Evolutionary conservation across 768 basidiomycete genomes (phyloP).

Genomic region (Suillus paluster): DNA sequence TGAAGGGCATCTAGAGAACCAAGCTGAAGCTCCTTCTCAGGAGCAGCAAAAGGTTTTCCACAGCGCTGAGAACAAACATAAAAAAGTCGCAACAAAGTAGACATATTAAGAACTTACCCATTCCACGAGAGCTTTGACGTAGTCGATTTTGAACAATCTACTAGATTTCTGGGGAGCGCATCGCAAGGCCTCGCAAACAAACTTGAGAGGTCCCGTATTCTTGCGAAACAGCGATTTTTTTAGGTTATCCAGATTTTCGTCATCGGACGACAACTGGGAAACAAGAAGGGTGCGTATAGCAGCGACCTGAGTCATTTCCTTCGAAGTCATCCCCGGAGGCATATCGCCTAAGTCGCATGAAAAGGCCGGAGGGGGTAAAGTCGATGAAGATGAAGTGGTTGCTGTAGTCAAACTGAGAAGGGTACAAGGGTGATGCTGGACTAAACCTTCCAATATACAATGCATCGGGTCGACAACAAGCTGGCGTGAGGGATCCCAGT

Average conservation of each 20-base stretch:
- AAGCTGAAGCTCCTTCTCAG: not conserved
- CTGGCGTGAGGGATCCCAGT: conserved; percentile 27
- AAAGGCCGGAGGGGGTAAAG: conserved; percentile 4
- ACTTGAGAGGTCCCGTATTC: conserved; percentile 8
- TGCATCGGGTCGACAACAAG: conserved; percentile 34
- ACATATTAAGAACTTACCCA: conserved; percentile 12
- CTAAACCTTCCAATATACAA: conserved; percentile 22
- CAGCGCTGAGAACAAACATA: conserved; percentile 1
- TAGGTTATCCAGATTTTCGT: conserved; percentile 3
- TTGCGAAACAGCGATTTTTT: conserved; percentile 11
- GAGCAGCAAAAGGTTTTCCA: conserved; percentile 5
- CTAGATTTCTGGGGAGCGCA: conserved; percentile 8
- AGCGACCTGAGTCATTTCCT: conserved; percentile 9
- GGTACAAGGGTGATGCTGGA: conserved; percentile 2
- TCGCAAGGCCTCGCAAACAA: not conserved
- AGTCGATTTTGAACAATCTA: conserved; percentile 11
- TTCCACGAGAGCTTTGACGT: conserved; percentile 10
- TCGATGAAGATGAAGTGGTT: not conserved
- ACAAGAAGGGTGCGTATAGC: conserved; percentile 12
- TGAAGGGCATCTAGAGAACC: not conserved
- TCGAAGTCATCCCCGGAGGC: not conserved
- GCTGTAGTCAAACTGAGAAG: conserved; percentile 13
- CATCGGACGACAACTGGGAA: not conserved
- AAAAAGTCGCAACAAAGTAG: not conserved
- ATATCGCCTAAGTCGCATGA: not conserved